phyloP scores from a whole-genome alignment of 2,329 filamentous ascomycete species.

The Aureobasidium sp. region DNA sequence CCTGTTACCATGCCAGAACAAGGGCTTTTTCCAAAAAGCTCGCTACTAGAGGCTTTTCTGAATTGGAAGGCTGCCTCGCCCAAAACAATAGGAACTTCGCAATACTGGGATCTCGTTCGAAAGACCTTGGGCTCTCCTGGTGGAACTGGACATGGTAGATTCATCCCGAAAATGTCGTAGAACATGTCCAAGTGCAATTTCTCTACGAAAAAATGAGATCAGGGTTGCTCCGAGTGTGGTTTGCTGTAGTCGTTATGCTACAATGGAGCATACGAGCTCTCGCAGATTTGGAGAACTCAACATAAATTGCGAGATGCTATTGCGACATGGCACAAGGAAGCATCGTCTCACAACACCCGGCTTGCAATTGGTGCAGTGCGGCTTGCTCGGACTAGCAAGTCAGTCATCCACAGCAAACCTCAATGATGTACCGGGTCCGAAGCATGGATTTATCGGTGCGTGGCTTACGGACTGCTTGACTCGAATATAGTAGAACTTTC shows the following conservation, averaged over 20 bases:
- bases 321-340: background rate
- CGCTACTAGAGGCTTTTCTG: background rate
- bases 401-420: background rate
- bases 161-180: background rate
- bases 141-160: background rate
- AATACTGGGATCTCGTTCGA: background rate
- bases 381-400: background rate
- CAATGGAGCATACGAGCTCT: background rate
- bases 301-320: background rate
- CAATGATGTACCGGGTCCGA: background rate
- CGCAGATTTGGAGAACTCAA: background rate
- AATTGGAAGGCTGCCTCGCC: background rate
- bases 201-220: background rate
- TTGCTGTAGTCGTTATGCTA: background rate
- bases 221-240: background rate
- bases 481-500: background rate
- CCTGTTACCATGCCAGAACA: background rate
- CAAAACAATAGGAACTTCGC: background rate
- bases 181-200: background rate
- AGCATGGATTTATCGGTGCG: background rate
- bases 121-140: background rate
- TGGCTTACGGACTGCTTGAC: background rate
- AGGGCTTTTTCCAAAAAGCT: background rate
- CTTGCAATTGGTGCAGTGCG: background rate
- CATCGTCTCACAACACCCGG: background rate